Percentiles rank a stretch among this genome's conserved stretches.
phyloP scores from a whole-genome alignment of 2,329 filamentous ascomycete genomes.

The Fusarium sp. region DNA sequence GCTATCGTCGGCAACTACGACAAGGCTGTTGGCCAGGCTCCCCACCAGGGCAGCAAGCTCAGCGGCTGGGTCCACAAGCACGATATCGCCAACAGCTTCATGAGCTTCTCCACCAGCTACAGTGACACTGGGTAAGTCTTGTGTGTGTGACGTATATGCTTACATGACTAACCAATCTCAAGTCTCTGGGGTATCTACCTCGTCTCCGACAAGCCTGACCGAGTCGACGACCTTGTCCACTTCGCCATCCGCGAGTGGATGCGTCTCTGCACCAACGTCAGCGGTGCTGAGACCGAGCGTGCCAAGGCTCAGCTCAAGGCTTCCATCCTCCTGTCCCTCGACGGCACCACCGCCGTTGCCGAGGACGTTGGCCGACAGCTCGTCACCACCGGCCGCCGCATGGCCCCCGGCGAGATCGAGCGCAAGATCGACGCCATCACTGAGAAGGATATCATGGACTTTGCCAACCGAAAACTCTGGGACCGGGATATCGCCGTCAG shows the following conservation, averaged over 20 bases:
- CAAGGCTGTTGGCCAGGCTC: constrained; percentile 96
- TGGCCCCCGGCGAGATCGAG: constrained; percentile 95
- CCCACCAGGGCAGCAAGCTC: constrained; percentile 98
- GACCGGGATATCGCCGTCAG: constrained; percentile 96
- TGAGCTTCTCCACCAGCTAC: constrained; percentile 99
- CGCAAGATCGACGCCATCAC: constrained; percentile 87
- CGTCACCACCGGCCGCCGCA: constrained; percentile 93
- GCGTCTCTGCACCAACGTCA: constrained; percentile 89
- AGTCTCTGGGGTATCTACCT: constrained; percentile 99
- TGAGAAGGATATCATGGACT: constrained; percentile 97
- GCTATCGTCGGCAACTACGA: constrained; percentile 99
- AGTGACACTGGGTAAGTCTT: constrained; percentile 91
- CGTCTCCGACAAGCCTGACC: constrained; percentile 87
- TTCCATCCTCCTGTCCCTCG: constrained; percentile 94
- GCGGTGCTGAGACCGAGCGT: constrained; percentile 91
- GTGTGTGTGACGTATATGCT: background rate
- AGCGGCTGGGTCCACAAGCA: constrained; percentile 94
- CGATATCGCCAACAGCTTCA: constrained; percentile 98
- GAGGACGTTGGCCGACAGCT: constrained; percentile 99
- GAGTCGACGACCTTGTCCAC: constrained; percentile 95
- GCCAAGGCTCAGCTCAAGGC: constrained; percentile 99
- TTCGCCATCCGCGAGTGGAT: constrained; percentile 99
- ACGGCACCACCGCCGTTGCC: constrained; percentile 95
- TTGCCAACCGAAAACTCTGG: constrained; percentile 95
- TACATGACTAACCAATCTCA: constrained; percentile 39